Evolutionary conservation across 1,139 yeast genomes (phyloP).

Genomic region (Magnusiomyces paraingens): DNA sequence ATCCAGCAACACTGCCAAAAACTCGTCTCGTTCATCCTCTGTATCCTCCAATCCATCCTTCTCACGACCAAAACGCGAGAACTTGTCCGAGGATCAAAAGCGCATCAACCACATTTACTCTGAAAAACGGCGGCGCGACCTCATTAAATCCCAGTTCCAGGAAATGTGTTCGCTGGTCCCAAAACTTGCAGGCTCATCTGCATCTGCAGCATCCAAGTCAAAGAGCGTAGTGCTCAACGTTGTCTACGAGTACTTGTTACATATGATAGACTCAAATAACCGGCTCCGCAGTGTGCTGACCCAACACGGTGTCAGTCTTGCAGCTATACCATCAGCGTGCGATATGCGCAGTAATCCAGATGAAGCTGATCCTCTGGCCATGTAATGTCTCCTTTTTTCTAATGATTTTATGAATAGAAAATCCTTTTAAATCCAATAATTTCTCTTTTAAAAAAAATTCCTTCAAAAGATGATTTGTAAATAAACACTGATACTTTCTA

Average conservation of each 20-base stretch:
- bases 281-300: conserved; percentile 1
- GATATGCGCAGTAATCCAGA: too few relatives aligned
- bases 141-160: conserved; percentile 47
- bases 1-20: neutral
- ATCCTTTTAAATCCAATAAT: too few relatives aligned
- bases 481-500: too few relatives aligned
- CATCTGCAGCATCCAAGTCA: conserved; percentile 21
- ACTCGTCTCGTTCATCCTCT: neutral
- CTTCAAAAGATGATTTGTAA: too few relatives aligned
- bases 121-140: conserved; percentile 68
- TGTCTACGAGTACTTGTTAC: conserved; percentile 29
- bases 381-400: too few relatives aligned
- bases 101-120: conserved; percentile 65
- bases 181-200: conserved; percentile 19
- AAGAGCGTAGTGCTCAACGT: conserved; percentile 35
- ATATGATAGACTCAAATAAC: conserved; percentile 23
- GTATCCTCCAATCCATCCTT: neutral
- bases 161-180: conserved; percentile 37
- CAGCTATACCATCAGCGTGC: neutral
- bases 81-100: conserved; percentile 59
- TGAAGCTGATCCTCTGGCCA: too few relatives aligned
- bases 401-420: too few relatives aligned
- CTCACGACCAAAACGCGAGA: conserved; percentile 31
- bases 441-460: too few relatives aligned
- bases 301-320: neutral